Evolutionary conservation across 2,329 filamentous ascomycete genomes (phyloP), one percentile per base, ranked within the genome.

Genomic region (Neonectria neomacrospora): DNA sequence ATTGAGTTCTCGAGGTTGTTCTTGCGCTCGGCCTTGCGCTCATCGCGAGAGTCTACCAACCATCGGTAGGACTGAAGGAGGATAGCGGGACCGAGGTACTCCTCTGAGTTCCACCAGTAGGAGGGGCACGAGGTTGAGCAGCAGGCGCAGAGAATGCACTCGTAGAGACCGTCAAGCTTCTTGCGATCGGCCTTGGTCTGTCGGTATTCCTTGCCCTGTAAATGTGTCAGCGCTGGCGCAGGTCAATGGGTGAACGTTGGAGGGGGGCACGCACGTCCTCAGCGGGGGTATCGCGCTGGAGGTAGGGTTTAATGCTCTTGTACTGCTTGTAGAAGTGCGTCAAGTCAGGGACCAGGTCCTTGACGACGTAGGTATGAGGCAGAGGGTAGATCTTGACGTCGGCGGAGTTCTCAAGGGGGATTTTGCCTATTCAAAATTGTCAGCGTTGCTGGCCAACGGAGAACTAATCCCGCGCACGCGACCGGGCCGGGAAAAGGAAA

Each of bases 311-410:
- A 83, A 99, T 97, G 16, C 94, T 97, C 84, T 97, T 97, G 89
- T 99, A 99, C 86, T 99, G 96, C 88, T 98, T 98, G 89, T 99
- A 99, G 85, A 99, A 98, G 77, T 96, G 92, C 67, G 96, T 99
- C 84, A 99, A 85, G 79, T 99, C 96, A 63, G 96, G 95, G 34
- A 99, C 96, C 67, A 99, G 89, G 80, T 99, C 96, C 89, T 98
- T 99, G 83, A 99, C 94, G 73, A 99, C 93, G 82, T 97, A 99
- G 81, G 94, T 97, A 84, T 99, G 96, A 74, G 96, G 96, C 72
- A 99, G 88, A 65, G 96, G 96, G 85, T 99, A 99, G 81, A 99
- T 94, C 85, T 97, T 95, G 76, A 92, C 88, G 74, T 97, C 93
- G 76, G 91, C 86, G 72, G 83, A 81, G 64, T 89, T 89, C 74